Evolutionary conservation across 2,329 filamentous ascomycete genomes (phyloP), one percentile per base, ranked within the genome.

Genomic region (Waltergamsia citrina): DNA sequence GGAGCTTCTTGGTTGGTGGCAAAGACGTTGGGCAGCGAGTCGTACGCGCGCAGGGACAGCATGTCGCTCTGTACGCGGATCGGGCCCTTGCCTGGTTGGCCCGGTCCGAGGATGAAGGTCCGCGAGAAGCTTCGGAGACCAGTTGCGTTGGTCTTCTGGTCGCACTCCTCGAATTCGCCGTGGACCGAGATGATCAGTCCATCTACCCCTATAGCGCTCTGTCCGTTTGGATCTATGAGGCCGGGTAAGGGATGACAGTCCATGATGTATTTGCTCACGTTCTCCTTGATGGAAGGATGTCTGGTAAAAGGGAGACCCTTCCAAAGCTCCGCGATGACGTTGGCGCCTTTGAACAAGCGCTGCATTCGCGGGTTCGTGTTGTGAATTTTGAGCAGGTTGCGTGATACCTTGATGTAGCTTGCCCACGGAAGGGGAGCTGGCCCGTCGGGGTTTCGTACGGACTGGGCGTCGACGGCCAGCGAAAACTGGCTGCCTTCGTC

Each of bases 31-130:
- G 69, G 66, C 12, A 76, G 52, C 8, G 67, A 50, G 19, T 57
- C 66, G 52, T 78, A 87, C 6, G 78, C 74, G 43, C 83, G 74
- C 32, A 94, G 60, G 11, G 76, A 77, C 25, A 93, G 65, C 60
- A 87, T 75, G 54, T 94, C 87, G 52, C 75, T 88, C 43, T 88
- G 68, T 24, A 94, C 81, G 31, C 85, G 74, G 36, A 93, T 74
- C 2, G 63, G 71, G 14, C 75, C 74, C 29, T 68, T 64, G 5
- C 76, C 69, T 1, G 76, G 74, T 22, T 69, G 69, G 21, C 83
- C 85, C 2, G 86, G 85, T 0, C 85, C 85, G 14, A 94, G 67
- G 26, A 88, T 63, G 51, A 93, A 86, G 1, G 76, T 82, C 33
- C 87, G 78, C 35, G 87, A 85, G 56, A 94, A 94, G 53, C 81